Percentiles rank a stretch among this genome's conserved stretches.
Evolutionary conservation across 1,284 basidiomycete genomes (phyloP).

Genomic region (Wolfiporia cocos): DNA sequence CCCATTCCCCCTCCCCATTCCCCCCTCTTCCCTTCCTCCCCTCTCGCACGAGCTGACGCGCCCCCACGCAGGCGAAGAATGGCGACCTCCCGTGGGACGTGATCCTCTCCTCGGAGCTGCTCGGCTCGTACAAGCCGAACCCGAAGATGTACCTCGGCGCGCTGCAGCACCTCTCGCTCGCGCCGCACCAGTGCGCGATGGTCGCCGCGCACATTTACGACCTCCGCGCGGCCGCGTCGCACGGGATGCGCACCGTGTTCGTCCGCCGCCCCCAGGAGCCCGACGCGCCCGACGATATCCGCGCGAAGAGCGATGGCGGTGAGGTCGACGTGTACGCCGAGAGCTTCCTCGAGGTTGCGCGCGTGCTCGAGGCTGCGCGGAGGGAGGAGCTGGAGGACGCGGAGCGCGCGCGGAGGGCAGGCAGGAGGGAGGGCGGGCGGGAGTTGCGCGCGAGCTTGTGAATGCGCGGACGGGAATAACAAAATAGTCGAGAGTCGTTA

Average conservation of each 20-base stretch:
- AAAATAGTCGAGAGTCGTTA: too few relatives aligned
- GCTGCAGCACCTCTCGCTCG: constrained; percentile 41
- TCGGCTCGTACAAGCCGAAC: constrained; percentile 56
- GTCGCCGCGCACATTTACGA: constrained; percentile 61
- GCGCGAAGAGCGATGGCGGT: constrained; percentile 21
- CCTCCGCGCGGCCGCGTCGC: constrained; percentile 42
- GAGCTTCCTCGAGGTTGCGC: constrained; percentile 22
- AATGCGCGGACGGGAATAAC: too few relatives aligned
- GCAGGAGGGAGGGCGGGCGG: too few relatives aligned
- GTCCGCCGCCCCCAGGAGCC: constrained; percentile 34
- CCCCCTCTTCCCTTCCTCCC: too few relatives aligned
- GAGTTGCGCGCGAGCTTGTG: too few relatives aligned
- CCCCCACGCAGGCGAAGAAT: constrained; percentile 41
- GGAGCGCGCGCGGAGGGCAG: too few relatives aligned
- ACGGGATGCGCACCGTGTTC: constrained; percentile 54
- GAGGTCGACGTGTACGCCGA: constrained; percentile 26
- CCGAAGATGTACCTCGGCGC: constrained; percentile 46
- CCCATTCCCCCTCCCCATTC: background rate
- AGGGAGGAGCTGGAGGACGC: background rate
- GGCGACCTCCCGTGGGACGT: constrained; percentile 58
- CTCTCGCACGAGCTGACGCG: background rate
- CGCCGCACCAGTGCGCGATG: constrained; percentile 49
- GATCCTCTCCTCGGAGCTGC: constrained; percentile 53
- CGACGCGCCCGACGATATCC: constrained; percentile 32
- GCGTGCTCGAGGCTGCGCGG: constrained; percentile 5